Evolutionary conservation across 345 rosid species (phyloP), one percentile per base, ranked within the genome.

Genomic region (Eucalyptus erythrocorys): DNA sequence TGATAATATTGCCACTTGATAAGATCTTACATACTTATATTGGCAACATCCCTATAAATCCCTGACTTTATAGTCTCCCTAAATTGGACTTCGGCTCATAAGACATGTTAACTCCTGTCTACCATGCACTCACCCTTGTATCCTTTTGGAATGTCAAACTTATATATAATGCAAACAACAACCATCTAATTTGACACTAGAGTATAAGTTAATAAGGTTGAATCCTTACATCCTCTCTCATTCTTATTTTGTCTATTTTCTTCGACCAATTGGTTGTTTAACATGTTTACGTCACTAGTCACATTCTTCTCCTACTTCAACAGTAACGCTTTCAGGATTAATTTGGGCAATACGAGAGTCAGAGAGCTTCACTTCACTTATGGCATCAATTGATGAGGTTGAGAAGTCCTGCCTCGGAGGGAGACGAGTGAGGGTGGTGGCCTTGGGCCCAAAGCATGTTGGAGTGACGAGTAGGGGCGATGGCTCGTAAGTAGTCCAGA

Each of bases 11-110:
- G 61, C 13, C 61, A 55, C 61, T 55, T 24, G 61, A 24, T 24
- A 55, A 55, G 30, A 10, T 22, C 13, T 55, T 55, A 4, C 61
- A 21, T 2, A 2, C 61, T 0, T 4, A 55, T 55, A 0, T 55
- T 55, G 61, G 30, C 30, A 22, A 55, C 61, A 55, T 0, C 61
- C 61, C 61, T 24, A 55, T 55, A 55, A 55, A 24, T 55, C 61
- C 61, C 61, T 55, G 3, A 24, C 61, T 55, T 55, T 55, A 22
- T 55, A 24, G 61, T 55, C 13, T 22, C 4, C 61, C 9, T 55
- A 55, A 55, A 55, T 22, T 55, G 61, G 61, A 55, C 3, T 22
- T 55, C 61, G 6, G 24, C 61, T 55, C 61, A 55, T 24, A 24
- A 55, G 61, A 55, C 61, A 10, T 1, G 13, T 5, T 24, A 55